A percentile compares a stretch with the other conserved stretches of the same genome.
Conservation (phyloP, 768 basidiomycete genomes). For the Lentinula boryana region DNA sequence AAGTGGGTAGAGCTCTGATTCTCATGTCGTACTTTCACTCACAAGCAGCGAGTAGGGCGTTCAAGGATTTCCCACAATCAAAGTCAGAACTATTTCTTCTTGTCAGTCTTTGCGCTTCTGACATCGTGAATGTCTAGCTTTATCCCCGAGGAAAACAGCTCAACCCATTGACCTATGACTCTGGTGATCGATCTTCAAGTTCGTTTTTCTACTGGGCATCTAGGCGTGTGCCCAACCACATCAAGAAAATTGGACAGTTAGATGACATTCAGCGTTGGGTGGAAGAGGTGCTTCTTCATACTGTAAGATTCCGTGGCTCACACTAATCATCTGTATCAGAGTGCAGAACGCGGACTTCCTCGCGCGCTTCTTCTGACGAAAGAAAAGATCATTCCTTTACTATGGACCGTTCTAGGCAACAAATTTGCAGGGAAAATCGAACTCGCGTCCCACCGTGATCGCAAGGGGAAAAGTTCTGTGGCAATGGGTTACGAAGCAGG, state of each 20-base stretch:
- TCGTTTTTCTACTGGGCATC: conserved; percentile 74
- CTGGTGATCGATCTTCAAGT: conserved; percentile 62
- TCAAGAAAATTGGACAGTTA: conserved; percentile 51
- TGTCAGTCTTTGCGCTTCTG: background rate
- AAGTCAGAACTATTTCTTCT: conserved; percentile 34
- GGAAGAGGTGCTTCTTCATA: conserved; percentile 45
- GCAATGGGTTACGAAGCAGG: conserved; percentile 54
- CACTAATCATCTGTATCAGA: conserved; percentile 16
- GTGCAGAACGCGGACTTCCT: conserved; percentile 18
- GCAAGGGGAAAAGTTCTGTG: conserved; percentile 52
- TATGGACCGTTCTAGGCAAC: conserved; percentile 78
- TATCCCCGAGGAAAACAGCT: conserved; percentile 73
- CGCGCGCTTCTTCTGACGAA: conserved; percentile 70
- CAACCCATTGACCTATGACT: conserved; percentile 60
- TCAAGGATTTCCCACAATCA: conserved; percentile 91
- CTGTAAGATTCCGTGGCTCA: background rate
- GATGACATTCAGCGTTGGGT: conserved; percentile 65
- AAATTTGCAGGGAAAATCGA: conserved; percentile 59
- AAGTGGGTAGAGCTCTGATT: conserved; percentile 31
- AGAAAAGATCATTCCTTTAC: conserved; percentile 67
- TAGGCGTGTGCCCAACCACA: conserved; percentile 65
- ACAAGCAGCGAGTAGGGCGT: conserved; percentile 40
- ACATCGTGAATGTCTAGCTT: conserved; percentile 32
- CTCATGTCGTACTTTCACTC: background rate
- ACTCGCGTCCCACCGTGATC: conserved; percentile 62